phyloP scores from a whole-genome alignment of 2,329 filamentous ascomycete genomes.

The Ramularia endophylla region DNA sequence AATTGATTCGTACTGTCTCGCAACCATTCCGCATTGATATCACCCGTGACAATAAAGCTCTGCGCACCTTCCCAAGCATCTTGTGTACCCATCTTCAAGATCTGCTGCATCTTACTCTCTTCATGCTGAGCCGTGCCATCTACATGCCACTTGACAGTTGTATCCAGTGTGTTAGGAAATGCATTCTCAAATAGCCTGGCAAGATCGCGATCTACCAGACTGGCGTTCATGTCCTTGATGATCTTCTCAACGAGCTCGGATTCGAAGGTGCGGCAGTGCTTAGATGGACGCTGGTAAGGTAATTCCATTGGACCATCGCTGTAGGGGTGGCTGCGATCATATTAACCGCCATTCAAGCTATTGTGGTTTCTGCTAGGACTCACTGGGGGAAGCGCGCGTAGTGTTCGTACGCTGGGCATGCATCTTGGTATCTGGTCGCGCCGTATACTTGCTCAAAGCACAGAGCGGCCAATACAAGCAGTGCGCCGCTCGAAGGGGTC shows the following conservation, averaged over 20 bases:
- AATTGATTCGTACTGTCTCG: slow-evolving; percentile 92
- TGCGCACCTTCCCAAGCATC: slow-evolving; percentile 71
- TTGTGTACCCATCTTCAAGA: slow-evolving; percentile 19
- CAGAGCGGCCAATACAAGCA: slow-evolving; percentile 26
- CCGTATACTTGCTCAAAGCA: slow-evolving; percentile 21
- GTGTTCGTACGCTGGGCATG: slow-evolving; percentile 35
- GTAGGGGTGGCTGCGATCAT: slow-evolving; percentile 58
- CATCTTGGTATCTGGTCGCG: slow-evolving; percentile 28
- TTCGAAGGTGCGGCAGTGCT: slow-evolving; percentile 80
- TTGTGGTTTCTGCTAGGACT: slow-evolving; percentile 4
- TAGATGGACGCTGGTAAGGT: slow-evolving; percentile 78
- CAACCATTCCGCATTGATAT: slow-evolving; percentile 85
- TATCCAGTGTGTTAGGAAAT: slow-evolving; percentile 74
- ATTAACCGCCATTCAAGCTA: slow-evolving; percentile 10
- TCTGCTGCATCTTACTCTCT: slow-evolving; percentile 33
- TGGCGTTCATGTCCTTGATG: slow-evolving; percentile 72
- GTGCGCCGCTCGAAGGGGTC: slow-evolving; percentile 21
- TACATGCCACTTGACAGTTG: slow-evolving; percentile 82
- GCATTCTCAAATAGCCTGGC: slow-evolving; percentile 88
- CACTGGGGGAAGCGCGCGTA: slow-evolving; percentile 35
- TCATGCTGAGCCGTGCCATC: slow-evolving; percentile 46
- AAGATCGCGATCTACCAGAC: slow-evolving; percentile 78
- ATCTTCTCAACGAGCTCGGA: slow-evolving; percentile 83
- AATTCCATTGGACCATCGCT: slow-evolving; percentile 73
- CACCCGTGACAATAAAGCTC: slow-evolving; percentile 85